Conservation (phyloP, 1,284 basidiomycete species). For the Puccinia coronata region DNA sequence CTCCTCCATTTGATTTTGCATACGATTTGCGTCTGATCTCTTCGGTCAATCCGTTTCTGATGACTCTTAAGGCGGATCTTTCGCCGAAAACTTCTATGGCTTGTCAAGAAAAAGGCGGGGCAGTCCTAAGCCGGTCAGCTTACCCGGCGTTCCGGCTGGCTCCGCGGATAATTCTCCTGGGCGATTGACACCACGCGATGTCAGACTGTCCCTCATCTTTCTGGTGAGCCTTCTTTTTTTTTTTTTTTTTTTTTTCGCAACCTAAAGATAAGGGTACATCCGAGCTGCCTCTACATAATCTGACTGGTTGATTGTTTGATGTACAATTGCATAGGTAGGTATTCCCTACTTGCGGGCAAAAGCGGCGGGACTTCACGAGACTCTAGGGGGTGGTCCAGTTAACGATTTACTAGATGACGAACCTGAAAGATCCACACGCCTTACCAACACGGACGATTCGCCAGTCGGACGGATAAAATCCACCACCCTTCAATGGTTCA, state of each 20-base stretch:
- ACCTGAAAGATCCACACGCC: not conserved
- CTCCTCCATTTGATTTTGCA: not conserved
- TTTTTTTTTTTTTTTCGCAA: not conserved
- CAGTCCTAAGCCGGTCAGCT: conserved; percentile 64
- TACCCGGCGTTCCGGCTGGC: conserved; percentile 57
- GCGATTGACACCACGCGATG: conserved; percentile 67
- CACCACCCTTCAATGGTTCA: conserved; percentile 55
- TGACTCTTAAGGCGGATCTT: conserved; percentile 71
- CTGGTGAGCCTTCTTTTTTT: conserved; percentile 51
- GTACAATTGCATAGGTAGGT: conserved; percentile 66
- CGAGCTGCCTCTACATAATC: not conserved
- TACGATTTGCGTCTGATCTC: not conserved
- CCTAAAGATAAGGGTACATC: too few relatives aligned
- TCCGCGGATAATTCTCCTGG: conserved; percentile 61
- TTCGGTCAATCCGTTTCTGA: not conserved
- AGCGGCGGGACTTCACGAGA: conserved; percentile 84
- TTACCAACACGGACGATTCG: conserved; percentile 28
- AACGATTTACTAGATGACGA: conserved; percentile 68
- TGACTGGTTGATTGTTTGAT: not conserved
- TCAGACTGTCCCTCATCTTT: conserved; percentile 59
- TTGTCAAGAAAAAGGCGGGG: conserved; percentile 71
- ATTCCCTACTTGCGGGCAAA: conserved; percentile 87
- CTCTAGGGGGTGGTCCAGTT: conserved; percentile 76
- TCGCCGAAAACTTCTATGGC: conserved; percentile 90
- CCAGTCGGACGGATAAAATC: not conserved